Base-by-base conservation (phyloP, 2,329 filamentous ascomycete genomes). In the Sporothrix pseudoabietina region DNA sequence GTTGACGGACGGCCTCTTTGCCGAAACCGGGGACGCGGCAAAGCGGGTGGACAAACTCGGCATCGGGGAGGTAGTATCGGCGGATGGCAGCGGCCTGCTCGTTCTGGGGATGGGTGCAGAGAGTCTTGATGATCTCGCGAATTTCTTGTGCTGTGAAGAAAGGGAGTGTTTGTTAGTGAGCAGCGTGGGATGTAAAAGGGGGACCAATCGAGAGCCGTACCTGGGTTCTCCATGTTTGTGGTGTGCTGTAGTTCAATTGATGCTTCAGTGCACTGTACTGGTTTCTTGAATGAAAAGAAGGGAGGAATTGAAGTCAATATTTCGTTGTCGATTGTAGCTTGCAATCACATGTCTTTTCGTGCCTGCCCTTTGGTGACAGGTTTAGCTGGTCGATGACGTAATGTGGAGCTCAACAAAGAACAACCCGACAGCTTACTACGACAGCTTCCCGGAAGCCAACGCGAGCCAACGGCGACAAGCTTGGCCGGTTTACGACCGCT, bases 11-110 rank as follows among this genome's bases (percentile, higher is more conserved):
- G 47, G 10, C 30, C 6, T 44, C 54, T 10, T 19, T 30, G 52
- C 52, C 41, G 76, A 89, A 87, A 7, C 84, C 83, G 0, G 88
- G 87, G 0, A 93, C 92, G 52, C 72, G 71, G 72, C 72, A 76
- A 39, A 76, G 52, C 4, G 74, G 75, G 55, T 76, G 75, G 7
- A 73, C 66, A 69, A 76, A 76, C 61, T 73, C 69, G 35, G 72
- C 75, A 22, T 76, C 72, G 14, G 75, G 73, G 5, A 72, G 39
- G 66, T 74, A 76, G 72, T 74, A 74, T 1, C 41, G 70, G 41
- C 55, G 41, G 14, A 76, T 19, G 30, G 75, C 71, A 16, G 55
- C 71, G 22, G 65, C 54, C 71, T 76, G 75, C 57, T 74, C 72
- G n/a, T 65, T 71, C 3, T 35, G 72, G 16, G 73, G 41, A 16